Conservation (phyloP, 352 stramenopile genomes). For the Pelagophyceae sp. region DNA sequence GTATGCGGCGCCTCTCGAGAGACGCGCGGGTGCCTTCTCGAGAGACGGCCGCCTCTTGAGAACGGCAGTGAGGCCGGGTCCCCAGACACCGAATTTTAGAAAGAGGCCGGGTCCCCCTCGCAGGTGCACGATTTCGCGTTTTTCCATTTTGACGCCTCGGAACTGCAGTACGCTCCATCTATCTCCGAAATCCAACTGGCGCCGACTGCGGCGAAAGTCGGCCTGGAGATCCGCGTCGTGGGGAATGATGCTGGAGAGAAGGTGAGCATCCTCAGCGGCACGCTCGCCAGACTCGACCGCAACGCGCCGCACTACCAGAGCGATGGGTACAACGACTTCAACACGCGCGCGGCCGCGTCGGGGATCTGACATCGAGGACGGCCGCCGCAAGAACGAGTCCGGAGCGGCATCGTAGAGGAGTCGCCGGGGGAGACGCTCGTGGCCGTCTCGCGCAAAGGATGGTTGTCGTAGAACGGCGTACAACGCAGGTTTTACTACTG, state of each 20-base stretch:
- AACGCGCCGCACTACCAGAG: conserved; percentile 77
- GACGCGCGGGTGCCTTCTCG: too few relatives aligned
- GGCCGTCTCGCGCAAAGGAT: too few relatives aligned
- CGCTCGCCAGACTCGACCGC: conserved; percentile 75
- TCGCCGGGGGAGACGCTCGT: too few relatives aligned
- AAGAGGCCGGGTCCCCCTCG: background rate
- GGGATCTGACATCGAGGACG: too few relatives aligned
- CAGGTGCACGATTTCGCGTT: conserved; percentile 75
- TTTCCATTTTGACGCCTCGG: conserved; percentile 66
- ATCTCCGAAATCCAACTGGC: conserved; percentile 3
- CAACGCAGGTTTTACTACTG: conserved; percentile 74
- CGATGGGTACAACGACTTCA: conserved; percentile 76
- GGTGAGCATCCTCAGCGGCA: conserved; percentile 72
- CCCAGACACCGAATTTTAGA: too few relatives aligned
- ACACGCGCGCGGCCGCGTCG: conserved; percentile 33
- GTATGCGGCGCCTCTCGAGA: too few relatives aligned
- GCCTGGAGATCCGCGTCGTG: conserved; percentile 76
- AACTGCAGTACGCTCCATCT: conserved; percentile 60
- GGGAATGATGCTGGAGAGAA: conserved; percentile 82
- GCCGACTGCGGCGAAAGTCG: conserved; percentile 39
- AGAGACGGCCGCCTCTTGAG: too few relatives aligned
- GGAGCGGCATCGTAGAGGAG: too few relatives aligned
- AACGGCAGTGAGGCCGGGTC: too few relatives aligned
- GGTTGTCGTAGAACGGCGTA: background rate
- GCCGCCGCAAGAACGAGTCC: too few relatives aligned